phyloP scores from a whole-genome alignment of 2,329 filamentous ascomycete species.

The Epichloe brachyelytri region DNA sequence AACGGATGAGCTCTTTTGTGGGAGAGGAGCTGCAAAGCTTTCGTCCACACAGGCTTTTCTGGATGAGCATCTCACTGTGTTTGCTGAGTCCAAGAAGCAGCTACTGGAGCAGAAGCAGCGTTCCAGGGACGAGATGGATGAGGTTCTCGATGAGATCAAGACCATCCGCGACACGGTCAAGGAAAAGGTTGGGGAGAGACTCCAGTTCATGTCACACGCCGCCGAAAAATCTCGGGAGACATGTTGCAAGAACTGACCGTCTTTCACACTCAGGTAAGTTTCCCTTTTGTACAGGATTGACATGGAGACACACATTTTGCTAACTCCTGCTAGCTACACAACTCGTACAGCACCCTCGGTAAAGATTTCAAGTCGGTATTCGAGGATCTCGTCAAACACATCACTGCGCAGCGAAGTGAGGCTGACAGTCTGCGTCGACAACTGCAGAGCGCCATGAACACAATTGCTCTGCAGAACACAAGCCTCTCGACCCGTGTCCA shows the following conservation, averaged over 20 bases:
- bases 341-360: slow-evolving; percentile 72
- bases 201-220: slow-evolving; percentile 70
- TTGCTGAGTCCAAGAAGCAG: slow-evolving; percentile 54
- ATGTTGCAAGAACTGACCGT: slow-evolving; percentile 72
- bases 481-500: slow-evolving; percentile 54
- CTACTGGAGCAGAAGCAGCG: slow-evolving; percentile 54
- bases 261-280: slow-evolving; percentile 58
- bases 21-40: slow-evolving; percentile 57
- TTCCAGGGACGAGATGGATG: slow-evolving; percentile 76
- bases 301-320: not conserved
- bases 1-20: slow-evolving; percentile 67
- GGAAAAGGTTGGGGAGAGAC: slow-evolving; percentile 67
- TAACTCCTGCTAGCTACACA: slow-evolving; percentile 47
- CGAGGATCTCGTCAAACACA: slow-evolving; percentile 62
- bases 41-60: slow-evolving; percentile 58
- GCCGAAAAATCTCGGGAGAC: slow-evolving; percentile 80
- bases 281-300: not conserved
- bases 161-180: slow-evolving; percentile 82
- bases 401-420: slow-evolving; percentile 65
- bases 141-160: slow-evolving; percentile 85
- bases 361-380: slow-evolving; percentile 80
- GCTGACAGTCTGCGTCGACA: slow-evolving; percentile 60
- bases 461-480: slow-evolving; percentile 55
- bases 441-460: slow-evolving; percentile 55
- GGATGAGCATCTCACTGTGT: slow-evolving; percentile 52